These are phyloP conservation scores for Mycena rebaudengoi DNA, from an alignment of 768 basidiomycete species.

Conservation along the genomic window DNA sequence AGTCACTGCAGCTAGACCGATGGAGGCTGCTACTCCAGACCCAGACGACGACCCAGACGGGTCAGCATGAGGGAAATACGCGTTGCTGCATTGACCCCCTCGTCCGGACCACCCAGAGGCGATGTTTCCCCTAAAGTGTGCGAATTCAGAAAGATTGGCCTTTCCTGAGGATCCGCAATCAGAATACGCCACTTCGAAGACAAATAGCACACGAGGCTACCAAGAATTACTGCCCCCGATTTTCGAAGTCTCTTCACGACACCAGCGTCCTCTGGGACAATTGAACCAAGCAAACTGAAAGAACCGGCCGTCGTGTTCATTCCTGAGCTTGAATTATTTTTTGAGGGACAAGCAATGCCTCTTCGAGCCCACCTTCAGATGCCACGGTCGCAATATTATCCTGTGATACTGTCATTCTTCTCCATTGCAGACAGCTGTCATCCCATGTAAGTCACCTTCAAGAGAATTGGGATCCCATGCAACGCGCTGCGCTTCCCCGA, in stretches of 20 bases:
- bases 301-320: constrained; percentile 59
- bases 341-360: neutral
- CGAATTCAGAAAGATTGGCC: constrained; percentile 64
- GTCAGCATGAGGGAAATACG: constrained; percentile 60
- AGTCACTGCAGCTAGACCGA: constrained; percentile 57
- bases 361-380: constrained; percentile 45
- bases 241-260: constrained; percentile 52
- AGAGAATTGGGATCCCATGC: constrained; percentile 55
- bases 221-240: constrained; percentile 56
- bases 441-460: constrained; percentile 45
- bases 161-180: constrained; percentile 49
- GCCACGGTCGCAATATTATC: constrained; percentile 59
- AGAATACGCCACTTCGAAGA: neutral
- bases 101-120: constrained; percentile 68
- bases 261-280: constrained; percentile 56
- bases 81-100: constrained; percentile 58
- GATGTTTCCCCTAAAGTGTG: constrained; percentile 55
- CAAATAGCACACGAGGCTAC: constrained; percentile 27
- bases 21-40: constrained; percentile 61
- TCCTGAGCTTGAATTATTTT: constrained; percentile 32
- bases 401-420: constrained; percentile 27
- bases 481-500: no score
- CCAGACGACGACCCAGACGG: constrained; percentile 70
- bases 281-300: constrained; percentile 49
- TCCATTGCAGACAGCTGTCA: neutral